Evolutionary conservation across 139 green algal species (phyloP).

Genomic region (Klebsormidium nitens): DNA sequence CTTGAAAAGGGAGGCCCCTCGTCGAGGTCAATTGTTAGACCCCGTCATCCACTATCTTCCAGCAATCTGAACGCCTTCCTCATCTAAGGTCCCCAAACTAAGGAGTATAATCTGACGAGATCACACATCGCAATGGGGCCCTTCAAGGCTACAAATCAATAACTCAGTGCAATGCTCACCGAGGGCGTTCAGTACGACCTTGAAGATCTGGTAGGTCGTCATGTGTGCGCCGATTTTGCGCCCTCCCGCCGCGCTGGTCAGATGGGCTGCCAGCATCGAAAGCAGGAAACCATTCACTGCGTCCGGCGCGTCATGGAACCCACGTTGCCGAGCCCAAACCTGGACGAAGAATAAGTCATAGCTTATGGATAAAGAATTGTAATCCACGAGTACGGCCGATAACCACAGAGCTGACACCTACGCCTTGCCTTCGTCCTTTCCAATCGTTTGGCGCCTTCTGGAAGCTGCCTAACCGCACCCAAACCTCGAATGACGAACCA

Average conservation of each 20-base stretch:
- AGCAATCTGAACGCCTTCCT: too few species aligned
- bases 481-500: not conserved
- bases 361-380: not conserved
- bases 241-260: slow-evolving; percentile 3
- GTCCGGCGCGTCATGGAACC: slow-evolving; percentile 23
- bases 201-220: slow-evolving; percentile 38
- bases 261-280: slow-evolving; percentile 27
- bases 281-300: slow-evolving; percentile 34
- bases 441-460: not conserved
- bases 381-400: not conserved
- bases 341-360: slow-evolving; percentile 4
- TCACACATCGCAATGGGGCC: too few species aligned
- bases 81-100: too few species aligned
- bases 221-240: slow-evolving; percentile 16
- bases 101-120: too few species aligned
- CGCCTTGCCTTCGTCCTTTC: not conserved
- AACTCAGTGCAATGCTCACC: too few species aligned
- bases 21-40: too few species aligned
- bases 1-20: too few species aligned
- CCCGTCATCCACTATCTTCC: too few species aligned
- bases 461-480: not conserved
- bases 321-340: slow-evolving; percentile 32
- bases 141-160: too few species aligned
- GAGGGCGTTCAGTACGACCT: slow-evolving; percentile 23
- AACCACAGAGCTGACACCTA: not conserved